These are phyloP conservation scores for Ogataea pini DNA, from an alignment of 805 yeast species.

Conservation along the genomic window DNA sequence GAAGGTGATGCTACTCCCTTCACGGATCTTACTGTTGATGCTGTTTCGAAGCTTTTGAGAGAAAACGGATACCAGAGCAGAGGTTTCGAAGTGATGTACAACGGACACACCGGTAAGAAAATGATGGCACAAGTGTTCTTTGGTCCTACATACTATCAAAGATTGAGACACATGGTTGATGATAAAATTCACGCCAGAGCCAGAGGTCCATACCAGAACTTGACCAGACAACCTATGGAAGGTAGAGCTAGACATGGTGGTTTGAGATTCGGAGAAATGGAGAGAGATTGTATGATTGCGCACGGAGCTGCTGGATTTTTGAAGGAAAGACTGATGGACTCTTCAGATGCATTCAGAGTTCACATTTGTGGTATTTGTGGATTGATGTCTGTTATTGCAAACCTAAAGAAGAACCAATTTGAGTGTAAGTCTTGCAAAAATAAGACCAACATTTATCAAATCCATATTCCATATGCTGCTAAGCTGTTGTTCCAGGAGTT, in stretches of 20 bases:
- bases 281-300: conserved; percentile 99
- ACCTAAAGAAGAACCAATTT: conserved; percentile 94
- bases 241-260: conserved; percentile 99
- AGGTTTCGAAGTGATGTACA: conserved; percentile 98
- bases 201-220: conserved; percentile 96
- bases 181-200: conserved; percentile 99
- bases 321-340: conserved; percentile 98
- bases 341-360: conserved; percentile 97
- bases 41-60: conserved; percentile 85
- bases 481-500: conserved; percentile 96
- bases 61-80: conserved; percentile 97
- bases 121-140: conserved; percentile 97
- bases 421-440: conserved; percentile 99
- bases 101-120: conserved; percentile 98
- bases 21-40: conserved; percentile 97
- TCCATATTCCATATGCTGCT: conserved; percentile 98
- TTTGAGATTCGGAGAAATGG: conserved; percentile 99
- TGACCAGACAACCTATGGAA: conserved; percentile 98
- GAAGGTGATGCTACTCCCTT: conserved; percentile 99
- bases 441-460: conserved; percentile 96
- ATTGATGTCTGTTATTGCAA: conserved; percentile 95
- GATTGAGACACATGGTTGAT: conserved; percentile 98
- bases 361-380: conserved; percentile 99
- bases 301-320: conserved; percentile 99
- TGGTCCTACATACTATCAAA: conserved; percentile 99